Percentiles rank a stretch among this genome's conserved stretches.
These are phyloP conservation scores for Candida piceae DNA, from an alignment of 805 yeast genomes.

Conservation along the genomic window DNA sequence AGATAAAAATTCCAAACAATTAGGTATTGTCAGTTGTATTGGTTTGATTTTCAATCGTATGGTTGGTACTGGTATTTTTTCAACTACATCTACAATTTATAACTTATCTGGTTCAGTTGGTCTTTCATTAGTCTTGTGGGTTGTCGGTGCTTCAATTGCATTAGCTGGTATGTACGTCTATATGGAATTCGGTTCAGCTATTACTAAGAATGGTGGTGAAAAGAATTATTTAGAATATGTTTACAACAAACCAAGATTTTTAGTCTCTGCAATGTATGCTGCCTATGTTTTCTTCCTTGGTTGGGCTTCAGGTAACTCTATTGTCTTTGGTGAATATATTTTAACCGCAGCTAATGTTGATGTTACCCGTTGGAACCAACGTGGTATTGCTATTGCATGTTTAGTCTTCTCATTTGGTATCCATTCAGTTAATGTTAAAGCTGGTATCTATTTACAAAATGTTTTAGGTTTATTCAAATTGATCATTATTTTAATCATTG, in stretches of 20 bases:
- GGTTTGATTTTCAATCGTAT: conserved; percentile 58
- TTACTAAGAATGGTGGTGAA: conserved; percentile 71
- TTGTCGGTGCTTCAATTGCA: conserved; percentile 67
- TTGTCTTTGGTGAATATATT: conserved; percentile 74
- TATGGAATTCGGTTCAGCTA: conserved; percentile 62
- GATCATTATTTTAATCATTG: conserved; percentile 59
- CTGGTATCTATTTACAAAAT: conserved; percentile 63
- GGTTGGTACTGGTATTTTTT: conserved; percentile 72
- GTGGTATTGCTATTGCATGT: conserved; percentile 73
- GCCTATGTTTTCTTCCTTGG: conserved; percentile 71
- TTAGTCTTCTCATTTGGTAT: conserved; percentile 66
- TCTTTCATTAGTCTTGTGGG: conserved; percentile 65
- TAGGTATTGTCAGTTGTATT: conserved; percentile 39
- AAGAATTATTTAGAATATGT: conserved; percentile 73
- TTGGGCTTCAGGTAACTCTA: conserved; percentile 83
- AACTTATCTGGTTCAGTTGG: conserved; percentile 66
- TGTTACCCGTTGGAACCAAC: conserved; percentile 70
- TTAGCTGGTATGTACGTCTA: conserved; percentile 60
- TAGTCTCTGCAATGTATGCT: conserved; percentile 61
- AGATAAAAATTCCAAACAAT: conserved; percentile 39
- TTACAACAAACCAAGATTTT: conserved; percentile 60
- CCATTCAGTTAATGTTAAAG: conserved; percentile 54
- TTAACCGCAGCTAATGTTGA: conserved; percentile 68
- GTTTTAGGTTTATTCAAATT: conserved; percentile 67
- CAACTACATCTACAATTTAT: conserved; percentile 62